These are phyloP conservation scores for Trametes maxima DNA, from an alignment of 768 basidiomycete genomes.

Conservation along the genomic window DNA sequence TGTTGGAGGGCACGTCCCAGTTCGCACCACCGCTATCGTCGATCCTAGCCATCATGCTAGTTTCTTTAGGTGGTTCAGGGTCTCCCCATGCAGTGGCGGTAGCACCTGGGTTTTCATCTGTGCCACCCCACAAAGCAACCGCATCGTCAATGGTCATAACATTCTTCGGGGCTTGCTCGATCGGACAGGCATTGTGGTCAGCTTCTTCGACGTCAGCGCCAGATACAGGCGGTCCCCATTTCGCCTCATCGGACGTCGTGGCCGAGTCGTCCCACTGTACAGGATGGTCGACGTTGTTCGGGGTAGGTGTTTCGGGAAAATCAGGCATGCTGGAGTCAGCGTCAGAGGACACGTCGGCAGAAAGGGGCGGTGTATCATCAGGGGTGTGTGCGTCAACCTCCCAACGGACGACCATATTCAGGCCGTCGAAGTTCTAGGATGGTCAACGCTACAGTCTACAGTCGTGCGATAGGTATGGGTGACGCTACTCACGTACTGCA, in stretches of 20 bases:
- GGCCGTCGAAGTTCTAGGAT: constrained; percentile 24
- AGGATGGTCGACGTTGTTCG: neutral
- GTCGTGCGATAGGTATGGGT: no score
- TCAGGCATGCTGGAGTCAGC: neutral
- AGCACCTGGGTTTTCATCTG: neutral
- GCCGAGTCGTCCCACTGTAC: neutral
- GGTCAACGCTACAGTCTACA: no score
- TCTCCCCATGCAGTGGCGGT: constrained; percentile 1
- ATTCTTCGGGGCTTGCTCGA: neutral
- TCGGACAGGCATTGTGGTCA: neutral
- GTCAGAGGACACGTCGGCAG: neutral
- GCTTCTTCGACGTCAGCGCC: neutral
- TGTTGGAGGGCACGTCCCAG: neutral
- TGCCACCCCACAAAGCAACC: neutral
- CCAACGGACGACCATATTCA: constrained; percentile 32
- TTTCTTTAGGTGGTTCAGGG: neutral
- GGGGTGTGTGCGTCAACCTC: constrained; percentile 31
- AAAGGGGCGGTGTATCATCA: neutral
- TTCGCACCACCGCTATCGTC: neutral
- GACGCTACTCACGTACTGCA: constrained; percentile 28
- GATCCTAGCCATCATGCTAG: neutral
- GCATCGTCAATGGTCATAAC: neutral
- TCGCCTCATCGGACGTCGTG: neutral
- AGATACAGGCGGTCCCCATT: neutral
- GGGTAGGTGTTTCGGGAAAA: neutral